Evolutionary conservation across 176 grass and related monocot genomes (phyloP).

Genomic region (Aegilops speltoides): DNA sequence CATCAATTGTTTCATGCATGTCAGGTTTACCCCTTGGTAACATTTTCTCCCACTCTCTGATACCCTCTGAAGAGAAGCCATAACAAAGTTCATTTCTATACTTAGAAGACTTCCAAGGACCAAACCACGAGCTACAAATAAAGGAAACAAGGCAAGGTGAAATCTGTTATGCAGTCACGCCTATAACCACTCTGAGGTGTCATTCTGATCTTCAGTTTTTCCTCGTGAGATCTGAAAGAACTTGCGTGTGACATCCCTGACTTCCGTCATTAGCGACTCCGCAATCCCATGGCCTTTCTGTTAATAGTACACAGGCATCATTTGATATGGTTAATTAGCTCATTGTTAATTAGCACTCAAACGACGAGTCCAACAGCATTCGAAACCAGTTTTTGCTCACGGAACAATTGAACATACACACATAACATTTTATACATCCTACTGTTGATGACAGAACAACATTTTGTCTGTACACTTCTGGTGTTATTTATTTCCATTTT

Average conservation of each 20-base stretch:
- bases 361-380: background rate
- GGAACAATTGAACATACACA: background rate
- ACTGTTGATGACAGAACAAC: background rate
- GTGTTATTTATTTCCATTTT: background rate
- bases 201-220: constrained; percentile 91
- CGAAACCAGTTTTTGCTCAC: background rate
- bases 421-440: background rate
- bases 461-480: background rate
- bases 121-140: background rate
- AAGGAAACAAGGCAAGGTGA: background rate
- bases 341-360: background rate
- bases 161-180: constrained; percentile 11
- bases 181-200: constrained; percentile 75
- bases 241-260: constrained; percentile 53
- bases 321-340: background rate
- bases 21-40: constrained; percentile 86
- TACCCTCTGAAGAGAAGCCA: constrained; percentile 56
- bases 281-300: constrained; percentile 81
- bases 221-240: constrained; percentile 80
- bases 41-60: constrained; percentile 74
- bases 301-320: background rate
- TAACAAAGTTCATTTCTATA: constrained; percentile 3
- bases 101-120: background rate
- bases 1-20: constrained; percentile 98
- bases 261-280: constrained; percentile 67